Base-by-base conservation (phyloP, 148 eudicot genomes). In the Silene uniflora region DNA sequence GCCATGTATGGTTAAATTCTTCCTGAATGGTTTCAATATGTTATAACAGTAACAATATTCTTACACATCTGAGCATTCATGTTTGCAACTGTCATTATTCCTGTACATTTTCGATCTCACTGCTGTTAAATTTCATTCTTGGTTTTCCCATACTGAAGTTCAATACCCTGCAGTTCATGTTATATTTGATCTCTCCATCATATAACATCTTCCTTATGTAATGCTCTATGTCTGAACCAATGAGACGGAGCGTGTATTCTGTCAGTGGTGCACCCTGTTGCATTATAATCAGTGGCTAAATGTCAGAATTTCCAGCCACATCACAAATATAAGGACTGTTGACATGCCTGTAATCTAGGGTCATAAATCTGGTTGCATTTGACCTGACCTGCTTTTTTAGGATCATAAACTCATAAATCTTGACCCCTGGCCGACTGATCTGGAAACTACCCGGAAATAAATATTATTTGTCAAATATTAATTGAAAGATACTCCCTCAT, bases 201-300 rank as follows among this genome's bases (percentile, higher is more conserved):
- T 91, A 90, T 17, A 91, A 81, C 87, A 94, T 76, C 87, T 90
- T 94, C 76, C 98, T 84, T 73, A 91, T 94, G 88, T 89, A 94
- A 77, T 91, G 98, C 74, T 91, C 96, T 76, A 94, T 81, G 76
- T 94, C 98, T 9, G 98, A 94, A 12, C 97, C 96, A 11, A 94
- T 94, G 69, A 91, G 82, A 4, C 97, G 89, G 18, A 94, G 93
- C 3, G 97, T 94, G 78, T 94, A 94, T 73, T 91, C 97, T 63
- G 96, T 91, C 88, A 94, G 76, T 14, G 88, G 87, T 73, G 97
- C 97, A 69, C 98, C 98, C 97, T 90, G 73, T 54, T 91, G 19
- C 35, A 67, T 80, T 61, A 29, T 59, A 7, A 67, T 67, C 13
- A 27, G 64, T 42, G 55, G 8, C 9, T 70, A 10, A 74, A 78